A percentile compares a stretch with the other conserved stretches of the same genome.
These are phyloP conservation scores for Brassica napus DNA, from an alignment of 345 rosid species.

Conservation along the genomic window Da-Ae NC_063450.1:40365501-40366000, in stretches of 20 bases:
- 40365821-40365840: slow-evolving; percentile 23
- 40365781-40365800: background rate
- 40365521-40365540: slow-evolving; percentile 21
- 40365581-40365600: background rate
- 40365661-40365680: slow-evolving; percentile 19
- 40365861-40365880: slow-evolving; percentile 37
- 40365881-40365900: slow-evolving; percentile 25
- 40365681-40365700: background rate
- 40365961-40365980: background rate
- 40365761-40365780: background rate
- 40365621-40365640: slow-evolving; percentile 27
- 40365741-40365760: background rate
- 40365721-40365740: background rate
- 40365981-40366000: slow-evolving; percentile 19
- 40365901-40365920: background rate
- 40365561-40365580: slow-evolving; percentile 12
- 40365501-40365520: slow-evolving; percentile 6
- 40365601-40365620: slow-evolving; percentile 29
- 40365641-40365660: slow-evolving; percentile 6
- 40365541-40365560: background rate
- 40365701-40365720: background rate
- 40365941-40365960: slow-evolving; percentile 25
- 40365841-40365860: slow-evolving; percentile 31
- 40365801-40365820: slow-evolving; percentile 39
- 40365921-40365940: slow-evolving; percentile 25